Evolutionary conservation across 805 yeast species (phyloP), one percentile per base, ranked within the genome.

Genomic region (Pichia cabralensis): DNA sequence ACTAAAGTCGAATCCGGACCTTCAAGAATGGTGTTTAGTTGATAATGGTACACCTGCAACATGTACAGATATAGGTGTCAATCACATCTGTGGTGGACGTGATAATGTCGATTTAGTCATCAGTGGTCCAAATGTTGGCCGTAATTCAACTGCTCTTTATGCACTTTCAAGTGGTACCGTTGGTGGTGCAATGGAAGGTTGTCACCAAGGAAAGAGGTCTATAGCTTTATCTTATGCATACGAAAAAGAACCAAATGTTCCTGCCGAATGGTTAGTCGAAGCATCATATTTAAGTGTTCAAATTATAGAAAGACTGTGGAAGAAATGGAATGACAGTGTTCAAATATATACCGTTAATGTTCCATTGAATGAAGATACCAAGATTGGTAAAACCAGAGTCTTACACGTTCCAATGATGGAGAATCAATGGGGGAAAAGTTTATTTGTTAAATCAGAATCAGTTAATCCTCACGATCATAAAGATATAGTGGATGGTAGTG

Each of bases 171-270:
- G 94, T 46, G 98, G 98, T 11, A 92, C 98, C 2, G 79, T 92
- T 13, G 98, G 98, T 18, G 97, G 95, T 4, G 92, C 96, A 1
- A 72, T 88, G 85, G 98, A 92, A 60, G 94, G 88, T 2, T 82
- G 80, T 2, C 71, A 88, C 27, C 73, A 68, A 36, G 79, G 77
- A 0, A 72, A 75, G 21, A 76, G 67, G 44, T 63, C 95, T 5
- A 67, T 92, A 42, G 96, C 95, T 2, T 49, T 92, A 22, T 81
- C 94, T 24, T 89, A 75, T 65, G 92, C 94, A n/a, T 92, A 80
- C 51, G 73, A 68, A 35, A 55, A 62, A 19, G 58, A 69, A 30
- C 38, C 44, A 8, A 55, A 61, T 14, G 76, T 77, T n/a, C 65
- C 69, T 38, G 61, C 64, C 26, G 56, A 58, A 13, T 58, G 71